Base-by-base conservation (phyloP, 2,329 filamentous ascomycete genomes). In the Colletotrichum camelliae region DNA sequence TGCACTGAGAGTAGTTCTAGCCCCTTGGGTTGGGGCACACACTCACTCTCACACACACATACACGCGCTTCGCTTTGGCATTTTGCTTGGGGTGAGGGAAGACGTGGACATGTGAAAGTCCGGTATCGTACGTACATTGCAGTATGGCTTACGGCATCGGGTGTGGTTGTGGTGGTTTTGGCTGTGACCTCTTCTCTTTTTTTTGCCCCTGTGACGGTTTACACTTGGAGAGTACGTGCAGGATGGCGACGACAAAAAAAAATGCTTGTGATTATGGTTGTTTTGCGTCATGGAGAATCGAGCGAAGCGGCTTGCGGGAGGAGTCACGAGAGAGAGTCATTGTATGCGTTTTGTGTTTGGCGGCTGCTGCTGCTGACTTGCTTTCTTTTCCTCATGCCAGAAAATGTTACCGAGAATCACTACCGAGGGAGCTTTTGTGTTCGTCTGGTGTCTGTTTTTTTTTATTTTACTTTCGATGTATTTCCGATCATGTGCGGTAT, bases 31-130 rank as follows among this genome's bases (percentile, higher is more conserved):
- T 43, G 37, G 8, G 37, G 37, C 37, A 43, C 37, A 43, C 37
- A 43, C 37, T 2, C 35, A 16, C 37, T 39, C 37, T 18, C 8
- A 18, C 37, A 9, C 37, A 9, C 37, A 4, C 15, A 16, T 16
- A 43, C 37, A 43, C 37, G 37, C 37, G 37, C 37, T 43, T 68
- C 58, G 62, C 64, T 72, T 62, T 67, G 70, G 62, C 64, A 37
- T 72, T 37, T 37, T 43, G 31, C 27, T 58, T 16, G 8, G 13
- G 33, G 9, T 18, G 60, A 31, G 57, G n/a, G 29, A 43, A n/a
- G 29, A n/a, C 2, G 29, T 61, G 61, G 43, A 33, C 72, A 74
- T 74, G 72, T 74, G 72, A 74, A 55, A 72, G 72, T 67, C 64
- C 70, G 64, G 35, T 73, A 67, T 67, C 58, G 57, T 66, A 29